Evolutionary conservation across 108 stramenopile species (phyloP).

Genomic region (Mayamaea pseudoterrestris): DNA sequence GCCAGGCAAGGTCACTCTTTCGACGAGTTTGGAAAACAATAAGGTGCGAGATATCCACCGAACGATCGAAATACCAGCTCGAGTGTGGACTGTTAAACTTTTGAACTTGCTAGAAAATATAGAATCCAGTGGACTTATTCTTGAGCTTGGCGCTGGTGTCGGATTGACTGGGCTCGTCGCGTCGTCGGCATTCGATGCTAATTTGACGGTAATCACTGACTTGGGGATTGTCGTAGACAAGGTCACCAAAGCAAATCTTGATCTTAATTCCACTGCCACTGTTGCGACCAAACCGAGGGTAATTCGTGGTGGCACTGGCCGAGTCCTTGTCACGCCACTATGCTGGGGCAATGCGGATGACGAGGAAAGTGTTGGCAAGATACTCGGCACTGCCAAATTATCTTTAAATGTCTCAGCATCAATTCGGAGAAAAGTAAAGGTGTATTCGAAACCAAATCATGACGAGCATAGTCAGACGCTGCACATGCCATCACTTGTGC

Average conservation of each 20-base stretch:
- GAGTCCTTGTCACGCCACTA: slow-evolving; percentile 25
- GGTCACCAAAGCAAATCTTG: slow-evolving; percentile 26
- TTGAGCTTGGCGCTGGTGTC: slow-evolving; percentile 40
- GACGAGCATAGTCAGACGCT: neutral
- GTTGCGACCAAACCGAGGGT: neutral
- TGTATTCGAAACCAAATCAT: neutral
- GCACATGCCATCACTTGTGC: slow-evolving; percentile 24
- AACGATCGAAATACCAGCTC: neutral
- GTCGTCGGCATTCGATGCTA: slow-evolving; percentile 23
- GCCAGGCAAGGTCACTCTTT: neutral
- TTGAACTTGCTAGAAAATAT: slow-evolving; percentile 13
- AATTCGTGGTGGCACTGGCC: slow-evolving; percentile 9
- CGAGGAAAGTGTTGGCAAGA: slow-evolving; percentile 12
- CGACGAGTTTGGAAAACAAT: slow-evolving; percentile 1
- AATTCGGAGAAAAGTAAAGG: too few relatives aligned
- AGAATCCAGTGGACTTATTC: slow-evolving; percentile 5
- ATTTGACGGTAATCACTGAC: slow-evolving; percentile 30
- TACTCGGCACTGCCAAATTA: slow-evolving; percentile 1
- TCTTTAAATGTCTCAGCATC: neutral
- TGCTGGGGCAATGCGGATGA: slow-evolving; percentile 33
- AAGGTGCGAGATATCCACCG: too few relatives aligned
- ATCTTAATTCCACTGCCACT: slow-evolving; percentile 13
- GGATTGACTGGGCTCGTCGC: slow-evolving; percentile 37
- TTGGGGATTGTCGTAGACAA: slow-evolving; percentile 32
- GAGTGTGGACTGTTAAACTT: too few relatives aligned